Conservation (phyloP, 768 basidiomycete genomes). For the Lentinula aciculospora region DNA sequence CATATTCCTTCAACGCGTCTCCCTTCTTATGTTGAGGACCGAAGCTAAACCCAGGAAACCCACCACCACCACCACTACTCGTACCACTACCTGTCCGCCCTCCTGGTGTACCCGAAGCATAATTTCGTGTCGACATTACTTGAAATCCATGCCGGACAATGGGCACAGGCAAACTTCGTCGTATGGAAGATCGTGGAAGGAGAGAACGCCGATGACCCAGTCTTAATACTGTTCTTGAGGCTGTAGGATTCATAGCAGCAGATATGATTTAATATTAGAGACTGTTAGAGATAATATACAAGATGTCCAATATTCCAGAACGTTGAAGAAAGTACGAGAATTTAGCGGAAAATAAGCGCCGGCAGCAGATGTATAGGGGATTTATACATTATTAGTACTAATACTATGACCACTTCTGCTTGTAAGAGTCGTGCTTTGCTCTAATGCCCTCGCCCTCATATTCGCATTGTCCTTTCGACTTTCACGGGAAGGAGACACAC, state of each 20-base stretch:
- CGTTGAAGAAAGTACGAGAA: neutral
- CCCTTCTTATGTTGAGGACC: slow-evolving; percentile 71
- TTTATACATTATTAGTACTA: neutral
- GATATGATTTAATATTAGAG: neutral
- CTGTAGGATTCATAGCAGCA: neutral
- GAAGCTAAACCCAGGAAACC: slow-evolving; percentile 56
- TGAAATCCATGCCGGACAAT: slow-evolving; percentile 1
- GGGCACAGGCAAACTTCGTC: neutral
- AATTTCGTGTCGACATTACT: slow-evolving; percentile 23
- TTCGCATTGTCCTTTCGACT: neutral
- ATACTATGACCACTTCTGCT: neutral
- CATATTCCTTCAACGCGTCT: slow-evolving; percentile 79
- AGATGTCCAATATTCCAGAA: neutral
- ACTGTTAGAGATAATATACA: neutral
- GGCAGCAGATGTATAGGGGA: too few relatives aligned
- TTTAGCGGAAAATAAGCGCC: neutral
- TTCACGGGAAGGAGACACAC: slow-evolving; percentile 1
- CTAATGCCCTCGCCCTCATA: slow-evolving; percentile 1
- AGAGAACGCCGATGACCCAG: neutral
- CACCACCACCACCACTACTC: slow-evolving; percentile 33
- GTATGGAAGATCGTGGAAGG: neutral
- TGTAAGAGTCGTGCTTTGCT: neutral
- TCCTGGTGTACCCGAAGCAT: slow-evolving; percentile 44
- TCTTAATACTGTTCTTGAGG: neutral
- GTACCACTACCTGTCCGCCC: slow-evolving; percentile 10